Evolutionary conservation across 2,329 filamentous ascomycete species (phyloP), one percentile per base, ranked within the genome.

Genomic region (Arthrobotrys megalospora): DNA sequence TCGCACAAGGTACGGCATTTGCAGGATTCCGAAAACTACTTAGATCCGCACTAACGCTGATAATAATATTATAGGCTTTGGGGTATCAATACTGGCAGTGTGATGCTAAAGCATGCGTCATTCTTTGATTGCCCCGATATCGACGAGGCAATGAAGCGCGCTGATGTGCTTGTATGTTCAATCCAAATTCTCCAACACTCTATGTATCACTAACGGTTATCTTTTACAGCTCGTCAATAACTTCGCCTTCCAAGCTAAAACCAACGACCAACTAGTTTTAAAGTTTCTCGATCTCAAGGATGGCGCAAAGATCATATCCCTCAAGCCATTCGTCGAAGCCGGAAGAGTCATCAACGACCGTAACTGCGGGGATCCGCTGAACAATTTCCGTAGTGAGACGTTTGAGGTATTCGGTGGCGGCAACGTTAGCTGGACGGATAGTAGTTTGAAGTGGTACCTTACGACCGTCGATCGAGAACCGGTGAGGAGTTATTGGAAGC

Each of bases 221-320:
- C 12, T n/a, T 21, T 36, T 38, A 47, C 24, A 81, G 81, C 88
- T 99, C 28, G 95, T 98, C 82, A 99, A 99, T 86, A 99, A 99
- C 85, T 94, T 98, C 85, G 96, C 94, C 1, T 99, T 99, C 85
- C 94, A 91, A 5, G 91, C 94, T 12, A 88, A 91, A 81, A 89
- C 97, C 69, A 99, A 98, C 85, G 91, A 93, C 82, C 89, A 90
- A 79, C 87, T 99, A 53, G 90, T 95, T 80, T 90, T 93, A 81
- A 93, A 97, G 86, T 98, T 99, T 82, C 86, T 99, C 77, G 96
- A 99, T 82, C 87, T 98, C 80, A 98, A 97, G 85, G 88, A 92
- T 68, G 95, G 95, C 1, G 94, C 92, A 84, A 92, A 92, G 84
- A 92, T 99, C 71, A 91, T 98, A 48, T 97, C 93, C 64, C 88